These are phyloP conservation scores for Acanthamoeba lenticulata DNA, from an alignment of 208 protist species.

Conservation along the genomic window DNA sequence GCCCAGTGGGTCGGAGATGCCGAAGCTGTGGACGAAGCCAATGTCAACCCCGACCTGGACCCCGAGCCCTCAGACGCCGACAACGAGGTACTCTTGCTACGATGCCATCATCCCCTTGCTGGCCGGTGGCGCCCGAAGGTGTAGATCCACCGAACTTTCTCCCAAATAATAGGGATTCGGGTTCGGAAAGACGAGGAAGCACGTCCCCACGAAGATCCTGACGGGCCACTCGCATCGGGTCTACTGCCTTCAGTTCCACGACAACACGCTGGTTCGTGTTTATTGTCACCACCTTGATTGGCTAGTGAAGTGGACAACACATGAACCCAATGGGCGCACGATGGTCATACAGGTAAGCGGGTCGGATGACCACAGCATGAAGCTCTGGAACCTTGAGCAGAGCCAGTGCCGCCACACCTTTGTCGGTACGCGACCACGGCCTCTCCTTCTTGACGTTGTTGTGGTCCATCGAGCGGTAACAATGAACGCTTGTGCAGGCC, in stretches of 20 bases:
- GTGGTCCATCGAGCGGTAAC: background rate
- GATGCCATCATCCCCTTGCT: background rate
- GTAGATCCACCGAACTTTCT: background rate
- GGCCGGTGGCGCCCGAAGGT: background rate
- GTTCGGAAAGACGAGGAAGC: background rate
- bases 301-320: background rate
- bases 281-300: background rate
- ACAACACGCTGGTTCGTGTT: background rate
- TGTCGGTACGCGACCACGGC: background rate
- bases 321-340: background rate
- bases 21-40: background rate
- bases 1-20: constrained; percentile 35
- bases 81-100: background rate
- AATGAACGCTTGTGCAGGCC: background rate
- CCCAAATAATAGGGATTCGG: background rate
- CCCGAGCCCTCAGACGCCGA: background rate
- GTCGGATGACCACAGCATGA: constrained; percentile 49
- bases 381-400: constrained; percentile 43
- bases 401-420: background rate
- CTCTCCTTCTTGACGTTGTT: background rate
- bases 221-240: constrained; percentile 17
- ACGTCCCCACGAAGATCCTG: constrained; percentile 9
- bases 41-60: background rate
- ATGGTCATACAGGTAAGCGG: background rate
- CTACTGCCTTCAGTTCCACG: constrained; percentile 40